Percentiles rank a stretch among this genome's conserved stretches.
phyloP scores from a whole-genome alignment of 768 basidiomycete genomes.

The Pleurotus pulmonarius region DNA sequence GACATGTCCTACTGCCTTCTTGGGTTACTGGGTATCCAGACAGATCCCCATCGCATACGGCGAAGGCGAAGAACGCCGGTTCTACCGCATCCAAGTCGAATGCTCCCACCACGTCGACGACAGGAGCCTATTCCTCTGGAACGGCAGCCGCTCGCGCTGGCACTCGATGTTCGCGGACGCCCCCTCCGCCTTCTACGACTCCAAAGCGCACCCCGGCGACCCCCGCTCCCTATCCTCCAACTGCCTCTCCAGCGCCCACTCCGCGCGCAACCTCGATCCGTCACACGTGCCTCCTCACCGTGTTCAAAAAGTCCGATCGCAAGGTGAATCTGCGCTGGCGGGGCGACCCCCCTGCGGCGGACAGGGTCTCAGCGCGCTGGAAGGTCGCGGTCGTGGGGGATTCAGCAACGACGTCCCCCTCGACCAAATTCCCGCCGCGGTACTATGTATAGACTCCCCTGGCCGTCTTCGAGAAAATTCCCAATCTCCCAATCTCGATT shows the following conservation, averaged over 20 bases:
- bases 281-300: not conserved
- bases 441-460: not conserved
- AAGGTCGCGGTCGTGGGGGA: not conserved
- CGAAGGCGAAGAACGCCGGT: not conserved
- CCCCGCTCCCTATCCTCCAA: no score
- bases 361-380: not conserved
- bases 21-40: not conserved
- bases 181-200: constrained; percentile 14
- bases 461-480: not conserved
- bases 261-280: not conserved
- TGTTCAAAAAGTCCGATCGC: not conserved
- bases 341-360: not conserved
- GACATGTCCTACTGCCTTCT: constrained; percentile 2
- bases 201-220: no score
- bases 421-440: not conserved
- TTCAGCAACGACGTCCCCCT: not conserved
- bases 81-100: not conserved
- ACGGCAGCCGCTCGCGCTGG: not conserved
- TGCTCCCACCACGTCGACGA: not conserved
- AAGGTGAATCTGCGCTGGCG: not conserved
- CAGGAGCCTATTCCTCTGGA: not conserved
- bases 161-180: not conserved
- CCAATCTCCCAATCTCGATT: not conserved
- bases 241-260: not conserved
- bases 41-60: not conserved